Evolutionary conservation across 2,329 filamentous ascomycete genomes (phyloP), one percentile per base, ranked within the genome.

Genomic region (Tothia fuscella): DNA sequence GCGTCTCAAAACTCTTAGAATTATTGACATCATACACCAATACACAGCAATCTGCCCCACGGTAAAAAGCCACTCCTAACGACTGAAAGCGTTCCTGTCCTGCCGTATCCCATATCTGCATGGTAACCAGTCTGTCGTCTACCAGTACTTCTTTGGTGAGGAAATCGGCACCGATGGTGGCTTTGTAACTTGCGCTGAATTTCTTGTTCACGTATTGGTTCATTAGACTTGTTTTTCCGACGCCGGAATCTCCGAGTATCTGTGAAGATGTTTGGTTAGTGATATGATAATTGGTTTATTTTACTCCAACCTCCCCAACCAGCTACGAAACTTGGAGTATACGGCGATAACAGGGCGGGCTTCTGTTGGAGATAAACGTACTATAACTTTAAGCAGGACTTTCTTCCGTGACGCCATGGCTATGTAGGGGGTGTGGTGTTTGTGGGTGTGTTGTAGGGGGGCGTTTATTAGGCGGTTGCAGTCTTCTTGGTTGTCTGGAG

Each of bases 191-290:
- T 52, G 88, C 89, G 62, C 88, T 95, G 72, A 98, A 98, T 65
- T 98, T 96, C 71, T 98, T 98, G 74, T 98, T 98, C 76, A 98
- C 89, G 84, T 96, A 98, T 96, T 98, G 91, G 70, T 98, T 98
- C 91, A 98, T 98, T 76, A 98, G 79, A 66, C 87, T 95, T 47
- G 91, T 98, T 76, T 98, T 98, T 63, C 91, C 91, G 48, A 98
- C 91, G 68, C 91, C 91, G 65, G 89, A 96, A 65, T 98, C 91
- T 55, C 91, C 91, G 54, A 98, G 80, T 67, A 98, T 96, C 89
- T 96, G 43, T 35, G 39, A 31, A 42, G 17, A 33, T 32, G 34
- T 25, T 3, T 36, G 43, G 42, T 30, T 53, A 44, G 52, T 48
- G 14, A 9, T 4, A 16, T 29, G 39, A 32, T n/a, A n/a, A n/a